Percentiles rank a stretch among this genome's conserved stretches.
phyloP scores from a whole-genome alignment of 495 filamentous ascomycete genomes.

The Annulohypoxylon moriforme region DNA sequence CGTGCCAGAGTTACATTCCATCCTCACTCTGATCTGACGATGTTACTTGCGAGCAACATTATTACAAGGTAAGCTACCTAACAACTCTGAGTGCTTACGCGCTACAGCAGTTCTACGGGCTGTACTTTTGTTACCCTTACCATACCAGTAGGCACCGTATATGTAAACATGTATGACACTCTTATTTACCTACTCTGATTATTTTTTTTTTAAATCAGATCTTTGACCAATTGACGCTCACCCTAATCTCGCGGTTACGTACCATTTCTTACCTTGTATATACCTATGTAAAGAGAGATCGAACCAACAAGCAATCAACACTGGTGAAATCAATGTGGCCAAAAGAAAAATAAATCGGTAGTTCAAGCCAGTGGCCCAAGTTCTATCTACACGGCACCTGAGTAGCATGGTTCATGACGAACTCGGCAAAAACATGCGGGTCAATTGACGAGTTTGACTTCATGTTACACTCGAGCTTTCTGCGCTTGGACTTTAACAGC shows the following conservation, averaged over 20 bases:
- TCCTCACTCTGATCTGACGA: constrained; percentile 24
- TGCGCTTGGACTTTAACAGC: constrained; percentile 8
- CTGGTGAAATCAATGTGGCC: neutral
- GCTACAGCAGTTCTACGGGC: constrained; percentile 20
- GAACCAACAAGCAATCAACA: neutral
- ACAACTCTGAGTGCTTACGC: constrained; percentile 20
- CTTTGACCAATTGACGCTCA: neutral
- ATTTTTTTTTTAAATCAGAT: neutral
- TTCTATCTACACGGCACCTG: neutral
- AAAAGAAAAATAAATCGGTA: neutral
- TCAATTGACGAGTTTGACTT: constrained; percentile 16
- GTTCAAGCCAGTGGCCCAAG: neutral
- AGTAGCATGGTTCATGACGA: constrained; percentile 19
- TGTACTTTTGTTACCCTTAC: constrained; percentile 19
- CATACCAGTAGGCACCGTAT: neutral
- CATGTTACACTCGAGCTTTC: constrained; percentile 19
- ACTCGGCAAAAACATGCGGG: constrained; percentile 17
- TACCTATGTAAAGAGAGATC: neutral
- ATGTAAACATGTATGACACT: neutral
- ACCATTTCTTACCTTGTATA: neutral
- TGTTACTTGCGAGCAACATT: constrained; percentile 15
- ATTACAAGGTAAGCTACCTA: constrained; percentile 3
- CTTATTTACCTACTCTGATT: neutral
- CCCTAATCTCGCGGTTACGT: neutral
- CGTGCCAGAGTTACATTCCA: constrained; percentile 34